phyloP scores from a whole-genome alignment of 2,329 filamentous ascomycete genomes.

The Coniella vitis region DNA sequence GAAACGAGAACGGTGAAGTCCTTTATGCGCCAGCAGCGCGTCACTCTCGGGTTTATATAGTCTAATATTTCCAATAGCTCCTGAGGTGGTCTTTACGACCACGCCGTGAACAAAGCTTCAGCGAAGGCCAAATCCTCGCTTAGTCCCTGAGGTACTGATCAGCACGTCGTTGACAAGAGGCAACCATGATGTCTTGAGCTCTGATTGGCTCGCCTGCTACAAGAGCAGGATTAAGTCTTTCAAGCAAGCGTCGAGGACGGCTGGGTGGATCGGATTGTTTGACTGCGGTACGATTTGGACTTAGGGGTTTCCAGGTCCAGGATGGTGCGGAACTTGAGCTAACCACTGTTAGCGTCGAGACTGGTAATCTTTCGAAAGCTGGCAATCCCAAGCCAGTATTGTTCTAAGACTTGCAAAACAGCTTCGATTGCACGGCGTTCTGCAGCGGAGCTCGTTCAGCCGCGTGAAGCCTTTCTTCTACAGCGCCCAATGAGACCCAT shows the following conservation, averaged over 20 bases:
- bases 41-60: constrained; percentile 19
- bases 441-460: too few relatives aligned
- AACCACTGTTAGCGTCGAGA: constrained; percentile 17
- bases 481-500: constrained; percentile 27
- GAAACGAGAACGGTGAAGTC: too few relatives aligned
- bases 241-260: constrained; percentile 19
- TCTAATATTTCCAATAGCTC: constrained; percentile 18
- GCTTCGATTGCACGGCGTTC: too few relatives aligned
- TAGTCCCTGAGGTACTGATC: constrained; percentile 8
- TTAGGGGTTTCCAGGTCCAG: constrained; percentile 18
- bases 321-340: constrained; percentile 9
- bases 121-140: constrained; percentile 12
- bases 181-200: constrained; percentile 14
- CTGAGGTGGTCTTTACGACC: constrained; percentile 16
- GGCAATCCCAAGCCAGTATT: constrained; percentile 24
- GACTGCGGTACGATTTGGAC: constrained; percentile 19
- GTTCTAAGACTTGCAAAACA: constrained; percentile 20
- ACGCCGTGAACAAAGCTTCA: constrained; percentile 8
- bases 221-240: constrained; percentile 14
- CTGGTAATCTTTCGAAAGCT: constrained; percentile 16
- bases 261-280: constrained; percentile 22
- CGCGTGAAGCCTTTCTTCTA: too few relatives aligned
- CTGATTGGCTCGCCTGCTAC: constrained; percentile 13
- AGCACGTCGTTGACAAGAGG: constrained; percentile 10
- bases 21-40: neutral